Evolutionary conservation across 176 grass and related monocot species (phyloP).

Genomic region (Avena eriantha): DNA sequence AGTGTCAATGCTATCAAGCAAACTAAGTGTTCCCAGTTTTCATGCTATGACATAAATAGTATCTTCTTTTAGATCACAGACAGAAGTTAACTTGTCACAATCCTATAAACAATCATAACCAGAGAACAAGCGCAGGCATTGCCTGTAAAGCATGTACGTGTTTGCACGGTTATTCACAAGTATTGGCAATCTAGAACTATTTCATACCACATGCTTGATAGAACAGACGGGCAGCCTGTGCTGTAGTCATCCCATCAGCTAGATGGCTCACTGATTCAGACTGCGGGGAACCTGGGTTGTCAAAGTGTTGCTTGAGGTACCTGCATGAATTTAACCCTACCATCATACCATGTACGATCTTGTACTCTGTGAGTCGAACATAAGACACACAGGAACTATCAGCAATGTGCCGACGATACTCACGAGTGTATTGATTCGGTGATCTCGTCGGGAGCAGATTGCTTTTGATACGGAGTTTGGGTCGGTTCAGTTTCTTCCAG

Average conservation of each 20-base stretch:
- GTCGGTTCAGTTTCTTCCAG: slow-evolving; percentile 80
- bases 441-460: slow-evolving; percentile 47
- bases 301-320: slow-evolving; percentile 83
- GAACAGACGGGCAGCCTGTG: slow-evolving; percentile 74
- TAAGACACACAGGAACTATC: slow-evolving; percentile 25
- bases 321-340: slow-evolving; percentile 52
- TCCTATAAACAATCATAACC: not conserved
- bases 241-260: slow-evolving; percentile 66
- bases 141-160: not conserved
- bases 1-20: not conserved
- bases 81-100: not conserved
- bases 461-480: slow-evolving; percentile 62
- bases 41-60: not conserved
- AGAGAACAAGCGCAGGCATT: slow-evolving; percentile 9
- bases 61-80: too few relatives aligned
- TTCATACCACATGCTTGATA: slow-evolving; percentile 84
- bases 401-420: slow-evolving; percentile 42
- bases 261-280: slow-evolving; percentile 75
- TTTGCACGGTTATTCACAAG: too few relatives aligned
- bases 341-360: slow-evolving; percentile 32
- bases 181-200: slow-evolving; percentile 7
- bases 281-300: slow-evolving; percentile 59
- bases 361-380: slow-evolving; percentile 28
- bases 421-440: slow-evolving; percentile 75
- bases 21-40: not conserved